A percentile compares a stretch with the other conserved stretches of the same genome.
phyloP scores from a whole-genome alignment of 2,329 filamentous ascomycete genomes.

The Rhexocercosporidium sp. region DNA sequence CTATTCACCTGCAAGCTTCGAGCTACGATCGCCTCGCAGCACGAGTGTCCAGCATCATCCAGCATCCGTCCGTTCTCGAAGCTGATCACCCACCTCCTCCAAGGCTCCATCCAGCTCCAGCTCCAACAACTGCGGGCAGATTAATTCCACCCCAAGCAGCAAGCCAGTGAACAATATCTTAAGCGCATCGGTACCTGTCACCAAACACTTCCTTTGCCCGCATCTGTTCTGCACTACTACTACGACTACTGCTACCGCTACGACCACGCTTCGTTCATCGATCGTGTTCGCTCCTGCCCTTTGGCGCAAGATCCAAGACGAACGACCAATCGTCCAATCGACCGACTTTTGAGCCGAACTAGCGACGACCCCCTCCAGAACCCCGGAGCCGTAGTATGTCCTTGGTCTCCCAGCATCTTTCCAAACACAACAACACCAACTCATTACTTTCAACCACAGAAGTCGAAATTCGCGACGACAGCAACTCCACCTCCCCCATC shows the following conservation, averaged over 20 bases:
- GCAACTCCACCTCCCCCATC: slow-evolving; percentile 21
- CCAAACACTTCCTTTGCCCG: not conserved
- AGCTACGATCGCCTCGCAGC: slow-evolving; percentile 26
- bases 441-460: slow-evolving; percentile 33
- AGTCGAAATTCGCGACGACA: slow-evolving; percentile 15
- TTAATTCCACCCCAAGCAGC: not conserved
- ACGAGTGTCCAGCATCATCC: slow-evolving; percentile 12
- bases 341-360: no score
- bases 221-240: not conserved
- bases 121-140: not conserved
- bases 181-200: not conserved
- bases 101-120: no score
- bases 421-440: slow-evolving; percentile 29
- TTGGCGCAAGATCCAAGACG: not conserved
- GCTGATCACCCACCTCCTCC: slow-evolving; percentile 6
- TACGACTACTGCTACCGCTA: no score
- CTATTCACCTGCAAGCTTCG: slow-evolving; percentile 22
- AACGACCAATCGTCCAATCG: not conserved
- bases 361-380: slow-evolving; percentile 28
- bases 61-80: not conserved
- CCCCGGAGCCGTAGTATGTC: slow-evolving; percentile 42
- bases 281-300: no score
- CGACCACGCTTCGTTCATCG: no score
- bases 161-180: not conserved
- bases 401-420: slow-evolving; percentile 41